Base-by-base conservation (phyloP, 352 stramenopile genomes). In the Thraustotheca clavata region DNA sequence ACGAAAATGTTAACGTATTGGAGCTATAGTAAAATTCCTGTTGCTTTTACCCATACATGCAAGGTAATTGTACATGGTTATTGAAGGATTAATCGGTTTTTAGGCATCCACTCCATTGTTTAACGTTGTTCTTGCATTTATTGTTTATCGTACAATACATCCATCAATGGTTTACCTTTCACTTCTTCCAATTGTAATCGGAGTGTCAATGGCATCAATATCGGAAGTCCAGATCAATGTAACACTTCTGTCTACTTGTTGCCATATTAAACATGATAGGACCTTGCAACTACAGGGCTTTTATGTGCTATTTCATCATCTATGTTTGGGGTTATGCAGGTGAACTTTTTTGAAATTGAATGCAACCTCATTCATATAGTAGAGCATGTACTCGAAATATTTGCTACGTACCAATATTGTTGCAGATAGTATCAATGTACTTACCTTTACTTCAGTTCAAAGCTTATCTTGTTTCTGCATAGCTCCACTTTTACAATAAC, bases 331-430 rank as follows among this genome's bases (percentile, higher is more conserved):
- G 85, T 94, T 22, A 85, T 94, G 74, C 80, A 89, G 60, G 67
- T 72, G 67, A n/a, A 22, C 14, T 8, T 0, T 33, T 34, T 11
- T 41, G 18, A 31, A 11, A 29, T 11, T 67, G 9, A 33, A n/a
- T n/a, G n/a, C n/a, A n/a, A n/a, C n/a, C 34, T 68, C 1, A 40
- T 14, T 2, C 63, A 6, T 48, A 31, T 27, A 33, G 20, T 54
- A 80, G 68, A 94, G 85, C 67, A 94, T 94, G 85, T 94, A 90
- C 52, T 80, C 85, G 55, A 94, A 94, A 69, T 92, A 88, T 48
- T 69, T 94, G 7, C 69, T 94, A 24, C 81, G 85, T 32, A 87
- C 80, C 29, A 73, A 71, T n/a, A 88, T 85, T 24, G 71, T 94
- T 18, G 62, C 81, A 16, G 85, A 91, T 69, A 90, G 77, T 54